Evolutionary conservation across 2,329 filamentous ascomycete species (phyloP).

Genomic region (Microcyclospora tardicrescens): DNA sequence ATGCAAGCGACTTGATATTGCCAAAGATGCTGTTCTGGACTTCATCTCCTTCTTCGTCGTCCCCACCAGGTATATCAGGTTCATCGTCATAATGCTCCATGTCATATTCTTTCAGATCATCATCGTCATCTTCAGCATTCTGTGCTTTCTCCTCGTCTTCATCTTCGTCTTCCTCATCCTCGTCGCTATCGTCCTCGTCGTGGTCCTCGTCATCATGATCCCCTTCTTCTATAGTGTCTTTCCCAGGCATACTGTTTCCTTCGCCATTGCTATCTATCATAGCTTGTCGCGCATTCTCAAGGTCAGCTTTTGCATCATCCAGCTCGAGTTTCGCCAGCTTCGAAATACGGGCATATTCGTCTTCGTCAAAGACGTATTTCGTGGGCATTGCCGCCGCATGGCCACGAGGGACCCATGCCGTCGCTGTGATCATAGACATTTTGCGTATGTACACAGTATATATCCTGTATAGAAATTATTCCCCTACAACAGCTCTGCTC

Average conservation of each 20-base stretch:
- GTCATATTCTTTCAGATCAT: conserved; percentile 91
- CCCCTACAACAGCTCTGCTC: too few species aligned
- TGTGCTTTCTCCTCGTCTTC: conserved; percentile 65
- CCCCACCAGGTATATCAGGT: conserved; percentile 37
- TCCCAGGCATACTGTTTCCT: conserved; percentile 2
- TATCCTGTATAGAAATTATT: too few species aligned
- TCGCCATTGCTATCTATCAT: conserved; percentile 22
- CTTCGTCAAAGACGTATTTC: conserved; percentile 39
- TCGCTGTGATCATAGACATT: conserved; percentile 43
- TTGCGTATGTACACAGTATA: not conserved
- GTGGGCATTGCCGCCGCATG: conserved; percentile 37
- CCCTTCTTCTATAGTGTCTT: conserved; percentile 7
- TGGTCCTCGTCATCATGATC: conserved; percentile 12
- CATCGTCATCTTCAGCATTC: conserved; percentile 25
- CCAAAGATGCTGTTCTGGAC: conserved; percentile 74
- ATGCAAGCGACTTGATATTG: conserved; percentile 84
- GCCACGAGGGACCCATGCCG: conserved; percentile 40
- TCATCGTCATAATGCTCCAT: conserved; percentile 88
- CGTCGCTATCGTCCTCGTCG: conserved; percentile 53
- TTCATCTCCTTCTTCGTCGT: conserved; percentile 52
- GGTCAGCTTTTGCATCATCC: conserved; percentile 80
- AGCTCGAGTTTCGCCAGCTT: conserved; percentile 52
- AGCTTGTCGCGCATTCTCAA: conserved; percentile 52
- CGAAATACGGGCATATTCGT: conserved; percentile 38
- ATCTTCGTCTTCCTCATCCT: conserved; percentile 40